Evolutionary conservation across 768 basidiomycete genomes (phyloP).

Genomic region (Tephrocybe sp.): DNA sequence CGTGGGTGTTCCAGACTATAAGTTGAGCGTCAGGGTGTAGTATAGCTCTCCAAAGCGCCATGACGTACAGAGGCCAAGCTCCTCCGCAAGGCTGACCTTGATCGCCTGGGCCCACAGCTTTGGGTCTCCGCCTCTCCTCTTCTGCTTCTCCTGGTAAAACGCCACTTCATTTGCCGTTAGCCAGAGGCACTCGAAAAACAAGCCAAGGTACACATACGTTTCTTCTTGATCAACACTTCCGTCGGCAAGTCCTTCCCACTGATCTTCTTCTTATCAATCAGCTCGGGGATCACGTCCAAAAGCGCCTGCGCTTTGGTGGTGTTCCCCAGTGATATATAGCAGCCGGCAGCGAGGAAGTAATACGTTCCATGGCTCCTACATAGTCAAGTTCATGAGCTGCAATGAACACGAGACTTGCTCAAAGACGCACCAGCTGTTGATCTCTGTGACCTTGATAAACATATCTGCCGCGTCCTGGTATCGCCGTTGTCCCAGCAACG

Average conservation of each 20-base stretch:
- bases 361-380: conserved; percentile 78
- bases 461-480: conserved; percentile 69
- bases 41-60: background rate
- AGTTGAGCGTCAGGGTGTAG: background rate
- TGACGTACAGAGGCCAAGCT: conserved; percentile 68
- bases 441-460: conserved; percentile 60
- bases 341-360: conserved; percentile 77
- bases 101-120: conserved; percentile 52
- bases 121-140: conserved; percentile 51
- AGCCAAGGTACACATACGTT: conserved; percentile 42
- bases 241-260: conserved; percentile 72
- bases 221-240: conserved; percentile 77
- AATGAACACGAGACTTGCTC: background rate
- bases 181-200: background rate
- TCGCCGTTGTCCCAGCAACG: conserved; percentile 57
- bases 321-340: conserved; percentile 58
- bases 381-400: background rate
- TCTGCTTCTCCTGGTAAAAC: conserved; percentile 74
- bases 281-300: conserved; percentile 58
- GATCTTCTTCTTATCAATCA: conserved; percentile 61
- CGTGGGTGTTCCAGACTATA: conserved; percentile 78
- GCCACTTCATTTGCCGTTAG: conserved; percentile 43
- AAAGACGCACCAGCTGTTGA: conserved; percentile 62
- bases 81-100: conserved; percentile 71
- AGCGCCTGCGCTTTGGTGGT: conserved; percentile 58